A percentile compares a stretch with the other conserved stretches of the same genome.
phyloP scores from a whole-genome alignment of 1,139 yeast species.

The Saccharomycopsis hybrid region DNA sequence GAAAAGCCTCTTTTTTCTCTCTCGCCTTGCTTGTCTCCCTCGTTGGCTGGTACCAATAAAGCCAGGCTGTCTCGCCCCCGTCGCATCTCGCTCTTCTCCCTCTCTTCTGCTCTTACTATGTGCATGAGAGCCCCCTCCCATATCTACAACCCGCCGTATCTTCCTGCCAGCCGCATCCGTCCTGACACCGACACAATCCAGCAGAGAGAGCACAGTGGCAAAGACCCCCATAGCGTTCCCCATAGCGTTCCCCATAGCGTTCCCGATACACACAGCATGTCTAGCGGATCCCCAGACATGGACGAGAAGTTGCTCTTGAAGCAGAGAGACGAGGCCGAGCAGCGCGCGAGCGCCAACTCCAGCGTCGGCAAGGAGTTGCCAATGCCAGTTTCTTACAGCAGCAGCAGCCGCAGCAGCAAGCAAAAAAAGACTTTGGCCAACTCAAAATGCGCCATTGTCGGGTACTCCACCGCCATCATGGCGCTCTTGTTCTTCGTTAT shows the following conservation, averaged over 20 bases:
- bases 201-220: not conserved
- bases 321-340: not conserved
- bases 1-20: too few species aligned
- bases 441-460: not conserved
- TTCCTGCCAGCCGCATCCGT: not conserved
- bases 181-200: not conserved
- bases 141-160: conserved; percentile 7
- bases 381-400: not conserved
- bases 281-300: too few species aligned
- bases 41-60: too few species aligned
- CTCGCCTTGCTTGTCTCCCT: too few species aligned
- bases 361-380: not conserved
- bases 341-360: too few species aligned
- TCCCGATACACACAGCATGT: too few species aligned
- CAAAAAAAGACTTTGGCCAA: not conserved
- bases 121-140: conserved; percentile 15
- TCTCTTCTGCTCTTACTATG: conserved; percentile 2
- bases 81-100: too few species aligned
- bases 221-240: too few species aligned
- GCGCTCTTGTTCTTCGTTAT: not conserved
- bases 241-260: not conserved
- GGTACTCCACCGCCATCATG: not conserved
- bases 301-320: not conserved
- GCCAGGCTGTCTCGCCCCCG: too few species aligned
- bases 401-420: too few species aligned